A percentile compares a stretch with the other conserved stretches of the same genome.
These are phyloP conservation scores for Nicotiana paniculata DNA, from an alignment of 257 asterid species.

Conservation along the genomic window DNA sequence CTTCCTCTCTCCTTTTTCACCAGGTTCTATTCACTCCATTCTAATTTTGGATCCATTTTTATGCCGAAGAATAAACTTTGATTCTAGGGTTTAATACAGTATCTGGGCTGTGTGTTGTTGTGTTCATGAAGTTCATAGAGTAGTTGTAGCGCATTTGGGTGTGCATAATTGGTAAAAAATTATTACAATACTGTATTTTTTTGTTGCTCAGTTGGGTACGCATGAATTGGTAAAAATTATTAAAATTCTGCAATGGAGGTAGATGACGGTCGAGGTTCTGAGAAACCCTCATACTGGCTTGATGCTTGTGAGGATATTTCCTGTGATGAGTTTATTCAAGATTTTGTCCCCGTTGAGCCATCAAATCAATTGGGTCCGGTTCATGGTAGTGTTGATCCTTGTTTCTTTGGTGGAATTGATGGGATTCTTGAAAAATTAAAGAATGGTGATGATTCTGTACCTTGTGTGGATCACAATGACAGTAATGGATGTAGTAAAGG, in stretches of 20 bases:
- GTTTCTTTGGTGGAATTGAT: conserved; percentile 69
- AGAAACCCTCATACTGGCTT: conserved; percentile 72
- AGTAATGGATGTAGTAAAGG: conserved; percentile 12
- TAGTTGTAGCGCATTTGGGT: neutral
- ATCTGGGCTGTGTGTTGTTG: neutral
- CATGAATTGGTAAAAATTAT: neutral
- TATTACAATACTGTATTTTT: neutral
- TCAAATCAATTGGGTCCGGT: conserved; percentile 12
- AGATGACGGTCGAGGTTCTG: conserved; percentile 35
- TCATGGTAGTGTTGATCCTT: conserved; percentile 37
- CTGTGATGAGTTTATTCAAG: conserved; percentile 43
- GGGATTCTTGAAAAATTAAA: conserved; percentile 57
- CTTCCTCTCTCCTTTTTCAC: conserved; percentile 33
- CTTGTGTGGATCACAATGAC: conserved; percentile 10
- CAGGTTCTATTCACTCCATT: neutral
- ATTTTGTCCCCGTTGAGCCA: conserved; percentile 25
- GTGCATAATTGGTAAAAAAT: neutral
- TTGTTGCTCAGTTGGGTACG: neutral
- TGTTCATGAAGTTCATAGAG: neutral
- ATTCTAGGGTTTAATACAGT: neutral
- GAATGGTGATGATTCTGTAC: conserved; percentile 36
- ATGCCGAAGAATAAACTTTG: neutral
- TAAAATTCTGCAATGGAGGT: conserved; percentile 42
- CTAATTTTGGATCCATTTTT: neutral
- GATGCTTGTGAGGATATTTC: conserved; percentile 86